Conservation (phyloP, 1,284 basidiomycete genomes). For the Trichosporon coremiiforme region DNA sequence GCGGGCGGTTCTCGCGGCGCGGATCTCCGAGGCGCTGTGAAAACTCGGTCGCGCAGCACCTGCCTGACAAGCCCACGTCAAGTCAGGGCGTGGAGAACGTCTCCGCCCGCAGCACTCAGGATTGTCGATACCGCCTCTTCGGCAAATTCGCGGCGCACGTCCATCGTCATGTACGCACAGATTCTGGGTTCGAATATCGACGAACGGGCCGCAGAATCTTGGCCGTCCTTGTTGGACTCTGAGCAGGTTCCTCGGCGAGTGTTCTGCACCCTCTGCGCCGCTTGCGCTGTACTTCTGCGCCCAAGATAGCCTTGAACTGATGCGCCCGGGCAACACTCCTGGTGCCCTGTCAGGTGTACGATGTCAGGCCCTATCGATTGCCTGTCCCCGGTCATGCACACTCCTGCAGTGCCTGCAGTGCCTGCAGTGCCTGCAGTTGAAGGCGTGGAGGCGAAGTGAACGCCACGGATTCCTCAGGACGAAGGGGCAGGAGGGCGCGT, state of each 20-base stretch:
- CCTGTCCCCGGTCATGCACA: background rate
- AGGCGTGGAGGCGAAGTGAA: slow-evolving; percentile 6
- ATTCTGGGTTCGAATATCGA: background rate
- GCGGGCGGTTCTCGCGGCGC: background rate
- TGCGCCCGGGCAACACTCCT: background rate
- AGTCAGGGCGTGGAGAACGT: no score
- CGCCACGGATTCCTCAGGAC: slow-evolving; percentile 4
- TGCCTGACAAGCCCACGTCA: background rate
- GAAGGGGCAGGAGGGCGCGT: background rate
- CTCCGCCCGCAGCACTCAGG: no score
- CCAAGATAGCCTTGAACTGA: background rate
- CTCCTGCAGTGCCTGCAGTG: no score
- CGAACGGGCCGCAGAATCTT: background rate
- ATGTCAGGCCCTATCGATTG: background rate
- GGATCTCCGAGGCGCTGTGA: background rate
- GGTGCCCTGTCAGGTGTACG: background rate
- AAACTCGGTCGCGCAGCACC: background rate
- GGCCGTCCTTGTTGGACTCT: background rate
- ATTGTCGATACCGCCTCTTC: background rate
- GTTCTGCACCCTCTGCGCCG: background rate
- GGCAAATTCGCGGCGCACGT: background rate
- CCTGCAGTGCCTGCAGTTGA: background rate
- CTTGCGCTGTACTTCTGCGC: background rate
- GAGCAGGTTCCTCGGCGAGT: background rate
- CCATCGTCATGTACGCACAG: background rate